Percentiles rank a stretch among this genome's conserved stretches.
These are phyloP conservation scores for Fonsecaea pedrosoi DNA, from an alignment of 2,329 filamentous ascomycete genomes.

Conservation along the genomic window DNA sequence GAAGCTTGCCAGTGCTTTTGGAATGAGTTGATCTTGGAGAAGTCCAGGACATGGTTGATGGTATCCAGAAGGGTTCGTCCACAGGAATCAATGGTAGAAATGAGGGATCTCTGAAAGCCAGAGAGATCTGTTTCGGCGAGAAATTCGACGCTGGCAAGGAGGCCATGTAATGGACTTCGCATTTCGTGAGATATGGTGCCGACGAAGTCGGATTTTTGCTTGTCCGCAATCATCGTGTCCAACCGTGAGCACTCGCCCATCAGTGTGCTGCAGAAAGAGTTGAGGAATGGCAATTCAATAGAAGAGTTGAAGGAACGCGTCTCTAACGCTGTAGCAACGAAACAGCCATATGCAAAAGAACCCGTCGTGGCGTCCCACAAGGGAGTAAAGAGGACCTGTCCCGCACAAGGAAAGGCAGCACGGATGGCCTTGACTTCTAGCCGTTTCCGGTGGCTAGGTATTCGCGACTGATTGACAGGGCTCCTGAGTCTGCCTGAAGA, in stretches of 20 bases:
- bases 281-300: constrained; percentile 49
- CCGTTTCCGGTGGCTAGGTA: constrained; percentile 27
- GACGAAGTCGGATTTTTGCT: constrained; percentile 60
- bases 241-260: constrained; percentile 52
- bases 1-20: constrained; percentile 43
- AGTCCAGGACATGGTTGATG: constrained; percentile 49
- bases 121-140: constrained; percentile 53
- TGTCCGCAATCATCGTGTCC: constrained; percentile 53
- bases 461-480: constrained; percentile 4
- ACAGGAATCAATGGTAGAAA: constrained; percentile 58
- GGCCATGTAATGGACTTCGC: constrained; percentile 55
- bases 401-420: constrained; percentile 47
- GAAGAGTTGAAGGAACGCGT: constrained; percentile 49
- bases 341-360: constrained; percentile 26
- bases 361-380: constrained; percentile 55
- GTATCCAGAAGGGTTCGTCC: constrained; percentile 60
- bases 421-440: constrained; percentile 43
- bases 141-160: constrained; percentile 59
- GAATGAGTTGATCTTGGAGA: constrained; percentile 47
- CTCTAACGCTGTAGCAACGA: constrained; percentile 37
- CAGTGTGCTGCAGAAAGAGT: constrained; percentile 50
- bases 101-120: constrained; percentile 51
- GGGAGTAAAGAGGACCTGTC: constrained; percentile 58
- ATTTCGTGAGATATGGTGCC: constrained; percentile 61
- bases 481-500: constrained; percentile 46